Evolutionary conservation across 306 rosid genomes (phyloP).

Genomic region (Fagus sylvatica): DNA sequence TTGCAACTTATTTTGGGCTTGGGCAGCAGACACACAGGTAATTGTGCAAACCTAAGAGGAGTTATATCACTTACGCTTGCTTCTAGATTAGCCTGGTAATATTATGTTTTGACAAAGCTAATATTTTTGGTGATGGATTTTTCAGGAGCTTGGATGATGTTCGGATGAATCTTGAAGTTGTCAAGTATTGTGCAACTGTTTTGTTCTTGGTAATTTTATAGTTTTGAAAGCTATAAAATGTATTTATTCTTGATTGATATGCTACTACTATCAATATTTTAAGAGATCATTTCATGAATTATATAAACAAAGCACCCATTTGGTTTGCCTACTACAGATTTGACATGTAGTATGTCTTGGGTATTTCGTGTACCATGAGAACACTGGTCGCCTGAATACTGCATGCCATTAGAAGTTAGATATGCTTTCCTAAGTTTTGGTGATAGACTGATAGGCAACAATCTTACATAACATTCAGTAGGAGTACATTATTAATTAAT

Average conservation of each 20-base stretch:
- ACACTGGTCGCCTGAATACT: neutral
- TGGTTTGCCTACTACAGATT: neutral
- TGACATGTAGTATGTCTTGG: neutral
- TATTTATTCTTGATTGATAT: neutral
- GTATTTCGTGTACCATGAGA: neutral
- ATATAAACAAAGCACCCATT: neutral
- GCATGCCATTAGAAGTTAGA: neutral
- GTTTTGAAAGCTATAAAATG: conserved; percentile 6
- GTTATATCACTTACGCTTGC: neutral
- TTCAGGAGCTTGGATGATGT: conserved; percentile 97
- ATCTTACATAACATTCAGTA: neutral
- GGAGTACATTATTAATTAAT: neutral
- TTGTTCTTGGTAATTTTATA: conserved; percentile 71
- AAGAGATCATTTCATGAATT: neutral
- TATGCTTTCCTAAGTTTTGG: conserved; percentile 9
- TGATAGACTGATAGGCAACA: neutral
- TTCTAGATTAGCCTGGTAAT: neutral
- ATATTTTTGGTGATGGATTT: conserved; percentile 19
- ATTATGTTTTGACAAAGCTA: conserved; percentile 23
- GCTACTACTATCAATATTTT: neutral
- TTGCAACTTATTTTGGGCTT: conserved; percentile 92
- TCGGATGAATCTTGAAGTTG: conserved; percentile 96
- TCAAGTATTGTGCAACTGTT: conserved; percentile 84
- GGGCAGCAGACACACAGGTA: conserved; percentile 94
- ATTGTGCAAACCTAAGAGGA: conserved; percentile 2